Evolutionary conservation across 495 filamentous ascomycete genomes (phyloP).

Genomic region (Xylaria curta): DNA sequence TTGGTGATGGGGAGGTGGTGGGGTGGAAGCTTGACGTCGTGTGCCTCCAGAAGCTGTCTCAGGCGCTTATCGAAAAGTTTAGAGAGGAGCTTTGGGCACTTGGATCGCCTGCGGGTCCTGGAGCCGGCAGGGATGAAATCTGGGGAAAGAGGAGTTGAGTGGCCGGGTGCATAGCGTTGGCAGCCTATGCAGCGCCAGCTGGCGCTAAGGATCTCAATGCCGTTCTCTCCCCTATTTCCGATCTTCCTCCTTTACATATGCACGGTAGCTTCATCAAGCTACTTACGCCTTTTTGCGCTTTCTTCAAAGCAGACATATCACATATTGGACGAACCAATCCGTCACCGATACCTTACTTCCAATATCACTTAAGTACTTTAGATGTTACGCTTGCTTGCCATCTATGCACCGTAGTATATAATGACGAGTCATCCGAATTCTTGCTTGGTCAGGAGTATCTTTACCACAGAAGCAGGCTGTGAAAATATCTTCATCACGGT

Average conservation of each 20-base stretch:
- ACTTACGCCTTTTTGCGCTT: background rate
- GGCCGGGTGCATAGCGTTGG: background rate
- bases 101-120: constrained; percentile 16
- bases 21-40: constrained; percentile 27
- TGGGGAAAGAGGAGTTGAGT: background rate
- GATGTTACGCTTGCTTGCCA: background rate
- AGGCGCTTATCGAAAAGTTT: constrained; percentile 20
- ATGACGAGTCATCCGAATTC: background rate
- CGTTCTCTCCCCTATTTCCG: background rate
- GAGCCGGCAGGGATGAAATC: background rate
- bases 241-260: background rate
- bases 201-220: background rate
- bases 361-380: background rate
- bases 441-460: background rate
- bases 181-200: background rate
- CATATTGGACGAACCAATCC: background rate
- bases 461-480: background rate
- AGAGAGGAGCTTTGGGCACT: constrained; percentile 28
- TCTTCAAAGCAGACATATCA: background rate
- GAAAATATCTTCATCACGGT: background rate
- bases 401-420: background rate
- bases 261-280: background rate
- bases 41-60: constrained; percentile 19
- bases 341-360: background rate
- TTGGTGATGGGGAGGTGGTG: constrained; percentile 17